Conservation (phyloP, 306 rosid species). For the Acacia melanoxylon region DNA sequence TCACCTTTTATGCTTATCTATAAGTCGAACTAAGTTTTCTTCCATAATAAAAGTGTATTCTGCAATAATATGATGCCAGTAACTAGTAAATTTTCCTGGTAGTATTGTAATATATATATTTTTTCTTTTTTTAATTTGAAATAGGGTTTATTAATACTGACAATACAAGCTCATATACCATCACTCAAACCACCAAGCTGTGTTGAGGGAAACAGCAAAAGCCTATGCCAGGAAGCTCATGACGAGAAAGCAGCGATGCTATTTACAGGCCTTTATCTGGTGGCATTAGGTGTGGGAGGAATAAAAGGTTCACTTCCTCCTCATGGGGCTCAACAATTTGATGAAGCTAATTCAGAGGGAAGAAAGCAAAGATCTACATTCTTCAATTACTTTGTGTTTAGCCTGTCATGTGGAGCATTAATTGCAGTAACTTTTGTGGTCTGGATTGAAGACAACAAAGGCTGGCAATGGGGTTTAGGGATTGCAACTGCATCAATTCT, state of each 20-base stretch:
- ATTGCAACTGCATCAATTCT: constrained; percentile 60
- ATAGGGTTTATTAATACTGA: constrained; percentile 71
- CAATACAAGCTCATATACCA: constrained; percentile 69
- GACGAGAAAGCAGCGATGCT: constrained; percentile 55
- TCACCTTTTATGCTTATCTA: neutral
- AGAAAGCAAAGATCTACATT: constrained; percentile 67
- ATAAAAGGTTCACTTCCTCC: constrained; percentile 87
- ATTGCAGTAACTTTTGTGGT: constrained; percentile 78
- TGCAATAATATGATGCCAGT: neutral
- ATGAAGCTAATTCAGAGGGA: constrained; percentile 56
- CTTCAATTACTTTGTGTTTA: constrained; percentile 73
- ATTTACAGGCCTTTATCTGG: constrained; percentile 73
- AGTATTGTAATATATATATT: neutral
- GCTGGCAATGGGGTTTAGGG: constrained; percentile 89
- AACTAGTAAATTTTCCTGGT: neutral
- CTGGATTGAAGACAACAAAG: constrained; percentile 89
- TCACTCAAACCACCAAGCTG: constrained; percentile 67
- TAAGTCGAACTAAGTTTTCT: neutral
- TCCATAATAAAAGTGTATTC: neutral
- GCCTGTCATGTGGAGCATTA: constrained; percentile 77
- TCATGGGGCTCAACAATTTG: constrained; percentile 85
- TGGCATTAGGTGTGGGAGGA: constrained; percentile 89
- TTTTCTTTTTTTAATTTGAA: neutral
- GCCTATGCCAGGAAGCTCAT: constrained; percentile 50
- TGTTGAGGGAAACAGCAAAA: constrained; percentile 30